A percentile compares a stretch with the other conserved stretches of the same genome.
These are phyloP conservation scores for Prunus kanzakura DNA, from an alignment of 306 rosid species.

Conservation along the genomic window DNA sequence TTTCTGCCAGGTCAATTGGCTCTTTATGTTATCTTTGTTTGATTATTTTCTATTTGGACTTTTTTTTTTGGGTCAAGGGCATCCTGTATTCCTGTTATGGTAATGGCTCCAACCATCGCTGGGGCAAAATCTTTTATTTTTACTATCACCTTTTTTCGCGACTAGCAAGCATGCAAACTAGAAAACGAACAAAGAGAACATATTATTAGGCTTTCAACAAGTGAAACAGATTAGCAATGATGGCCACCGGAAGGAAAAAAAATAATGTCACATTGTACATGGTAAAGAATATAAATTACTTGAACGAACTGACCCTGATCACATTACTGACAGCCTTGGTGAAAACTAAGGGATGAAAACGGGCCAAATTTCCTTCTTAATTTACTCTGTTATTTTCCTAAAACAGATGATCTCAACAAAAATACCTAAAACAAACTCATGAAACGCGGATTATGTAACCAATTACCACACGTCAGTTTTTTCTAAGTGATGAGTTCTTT, in stretches of 20 bases:
- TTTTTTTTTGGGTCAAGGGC: too few relatives aligned
- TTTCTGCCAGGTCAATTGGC: too few relatives aligned
- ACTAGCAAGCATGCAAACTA: neutral
- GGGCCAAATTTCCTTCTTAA: conserved; percentile 15
- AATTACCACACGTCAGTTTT: conserved; percentile 35
- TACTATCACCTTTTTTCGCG: neutral
- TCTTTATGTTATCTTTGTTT: too few relatives aligned
- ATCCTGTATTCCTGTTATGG: neutral
- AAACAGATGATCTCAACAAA: conserved; percentile 11
- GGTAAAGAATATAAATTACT: neutral
- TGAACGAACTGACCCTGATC: neutral
- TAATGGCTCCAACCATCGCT: neutral
- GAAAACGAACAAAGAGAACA: neutral
- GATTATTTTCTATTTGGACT: too few relatives aligned
- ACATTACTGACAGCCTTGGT: too few relatives aligned
- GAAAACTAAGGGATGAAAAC: neutral
- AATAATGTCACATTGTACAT: neutral
- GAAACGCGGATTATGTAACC: conserved; percentile 26
- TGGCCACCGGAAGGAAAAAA: neutral
- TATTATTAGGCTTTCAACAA: neutral
- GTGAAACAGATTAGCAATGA: neutral
- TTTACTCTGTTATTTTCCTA: conserved; percentile 28
- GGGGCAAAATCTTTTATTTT: too few relatives aligned
- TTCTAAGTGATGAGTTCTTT: conserved; percentile 25
- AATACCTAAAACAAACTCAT: conserved; percentile 18